These are phyloP conservation scores for Nasturtium officinale DNA, from an alignment of 345 rosid genomes.

Conservation along the genomic window DNA sequence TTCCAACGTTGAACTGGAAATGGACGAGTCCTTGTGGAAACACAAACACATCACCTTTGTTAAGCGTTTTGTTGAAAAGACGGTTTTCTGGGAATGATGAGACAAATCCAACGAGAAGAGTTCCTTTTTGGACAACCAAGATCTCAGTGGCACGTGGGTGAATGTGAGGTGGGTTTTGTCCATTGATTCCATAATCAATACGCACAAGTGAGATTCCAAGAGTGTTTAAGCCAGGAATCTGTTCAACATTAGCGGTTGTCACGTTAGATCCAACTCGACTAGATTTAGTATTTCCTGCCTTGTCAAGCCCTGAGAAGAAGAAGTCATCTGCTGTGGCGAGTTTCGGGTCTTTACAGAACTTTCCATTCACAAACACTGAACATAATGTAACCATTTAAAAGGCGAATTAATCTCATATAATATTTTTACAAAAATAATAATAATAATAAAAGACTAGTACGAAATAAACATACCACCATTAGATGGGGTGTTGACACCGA, in stretches of 20 bases:
- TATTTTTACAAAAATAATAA: too few species aligned
- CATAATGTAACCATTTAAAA: not conserved
- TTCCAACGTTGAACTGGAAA: conserved; percentile 11
- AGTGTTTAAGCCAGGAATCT: conserved; percentile 33
- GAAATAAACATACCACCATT: not conserved
- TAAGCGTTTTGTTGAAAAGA: conserved; percentile 23
- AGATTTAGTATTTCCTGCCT: not conserved
- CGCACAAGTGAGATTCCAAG: conserved; percentile 40
- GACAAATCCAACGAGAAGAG: conserved; percentile 31
- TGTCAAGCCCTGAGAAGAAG: conserved; percentile 13
- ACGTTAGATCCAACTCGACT: not conserved
- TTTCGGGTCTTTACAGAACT: conserved; percentile 37
- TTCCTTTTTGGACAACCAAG: conserved; percentile 24
- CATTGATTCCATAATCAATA: conserved; percentile 14
- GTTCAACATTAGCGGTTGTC: not conserved
- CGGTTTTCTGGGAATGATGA: conserved; percentile 35
- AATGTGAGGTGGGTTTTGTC: conserved; percentile 39
- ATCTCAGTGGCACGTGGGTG: conserved; percentile 47
- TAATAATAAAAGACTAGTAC: too few species aligned
- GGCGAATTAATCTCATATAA: too few species aligned
- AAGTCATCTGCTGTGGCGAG: conserved; percentile 24
- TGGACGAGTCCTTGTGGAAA: conserved; percentile 35
- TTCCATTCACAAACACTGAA: conserved; percentile 35
- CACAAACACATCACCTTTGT: conserved; percentile 21
- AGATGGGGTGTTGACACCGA: conserved; percentile 8